Conservation (phyloP, 495 filamentous ascomycete species). For the Penicillium robsamsonii region DNA sequence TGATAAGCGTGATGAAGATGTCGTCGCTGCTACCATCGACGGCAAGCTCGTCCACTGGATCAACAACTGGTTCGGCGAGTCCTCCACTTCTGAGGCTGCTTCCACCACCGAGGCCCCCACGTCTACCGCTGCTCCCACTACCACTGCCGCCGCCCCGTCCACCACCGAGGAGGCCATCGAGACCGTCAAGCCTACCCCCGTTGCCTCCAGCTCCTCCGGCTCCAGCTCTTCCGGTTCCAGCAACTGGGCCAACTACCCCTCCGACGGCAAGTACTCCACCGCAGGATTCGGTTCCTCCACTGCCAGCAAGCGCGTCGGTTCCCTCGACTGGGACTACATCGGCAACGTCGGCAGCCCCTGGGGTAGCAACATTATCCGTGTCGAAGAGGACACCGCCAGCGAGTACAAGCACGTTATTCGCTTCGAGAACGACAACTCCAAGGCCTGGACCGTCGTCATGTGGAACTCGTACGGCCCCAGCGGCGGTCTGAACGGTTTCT, state of each 20-base stretch:
- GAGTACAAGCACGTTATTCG: slow-evolving; percentile 47
- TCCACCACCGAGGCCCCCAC: slow-evolving; percentile 5
- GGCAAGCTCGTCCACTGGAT: slow-evolving; percentile 60
- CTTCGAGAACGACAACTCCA: slow-evolving; percentile 40
- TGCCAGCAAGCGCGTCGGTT: slow-evolving; percentile 19
- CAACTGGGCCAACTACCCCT: slow-evolving; percentile 28
- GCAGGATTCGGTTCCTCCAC: slow-evolving; percentile 33
- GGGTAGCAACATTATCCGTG: slow-evolving; percentile 53
- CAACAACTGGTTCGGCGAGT: slow-evolving; percentile 57
- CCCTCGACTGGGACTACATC: slow-evolving; percentile 26
- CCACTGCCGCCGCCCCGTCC: slow-evolving; percentile 15
- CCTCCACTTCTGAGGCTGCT: slow-evolving; percentile 10
- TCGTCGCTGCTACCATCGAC: slow-evolving; percentile 62
- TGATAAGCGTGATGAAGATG: slow-evolving; percentile 47
- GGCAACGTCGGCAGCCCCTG: slow-evolving; percentile 53
- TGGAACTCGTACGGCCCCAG: slow-evolving; percentile 54
- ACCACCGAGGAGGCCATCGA: slow-evolving; percentile 19
- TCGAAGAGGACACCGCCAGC: slow-evolving; percentile 34
- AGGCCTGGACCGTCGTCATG: slow-evolving; percentile 45
- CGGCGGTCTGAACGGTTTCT: slow-evolving; percentile 40
- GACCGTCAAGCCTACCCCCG: slow-evolving; percentile 12
- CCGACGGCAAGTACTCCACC: slow-evolving; percentile 25
- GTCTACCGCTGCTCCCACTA: slow-evolving; percentile 20
- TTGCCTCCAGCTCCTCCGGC: slow-evolving; percentile 16
- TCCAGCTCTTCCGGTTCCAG: slow-evolving; percentile 21